Base-by-base conservation (phyloP, 768 basidiomycete genomes). In the Leccinum boreale region DNA sequence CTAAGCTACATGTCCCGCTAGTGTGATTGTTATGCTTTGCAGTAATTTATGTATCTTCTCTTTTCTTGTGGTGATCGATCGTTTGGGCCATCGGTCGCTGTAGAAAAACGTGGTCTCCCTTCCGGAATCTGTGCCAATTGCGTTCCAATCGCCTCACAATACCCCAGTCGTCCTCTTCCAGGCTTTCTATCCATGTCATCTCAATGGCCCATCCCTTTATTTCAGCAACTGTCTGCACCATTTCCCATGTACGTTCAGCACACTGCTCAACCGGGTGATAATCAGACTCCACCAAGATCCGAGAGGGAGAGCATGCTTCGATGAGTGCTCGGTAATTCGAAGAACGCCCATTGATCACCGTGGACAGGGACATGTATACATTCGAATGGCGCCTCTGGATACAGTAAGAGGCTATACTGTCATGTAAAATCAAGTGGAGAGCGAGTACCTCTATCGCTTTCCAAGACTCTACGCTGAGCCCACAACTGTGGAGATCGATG, bases 401-500 rank as follows among this genome's bases (percentile, higher is more conserved):
- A 50, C 49, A 26, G 57, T 63, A 53, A 65, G 62, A 62, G 47
- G 50, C 24, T 50, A 15, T 35, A 51, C n/a, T 52, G 17, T 14
- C 23, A 17, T 19, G 35, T 44, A 21, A 36, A 10, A 44, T 33
- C 9, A 46, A 46, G 50, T 17, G 44, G 21, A 50, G n/a, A 59
- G 54, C 53, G 55, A 67, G 53, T 74, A 86, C 93, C 83, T 94
- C 87, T 46, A 96, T 80, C 50, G 80, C 79, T 55, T 71, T 74
- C 85, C 90, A 91, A 36, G 81, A 85, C 67, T 95, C 83, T 7
- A 85, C 77, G 59, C 89, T 92, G 62, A 94, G 74, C 0, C 92
- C 91, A 67, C 93, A 98, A 48, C 89, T 92, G 70, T 99, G 96
- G 63, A 99, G 71, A 69, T 96, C 94, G 49, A 98, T 73, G 65